Base-by-base conservation (phyloP, 805 yeast species). In the Cephaloascus fragrans region DNA sequence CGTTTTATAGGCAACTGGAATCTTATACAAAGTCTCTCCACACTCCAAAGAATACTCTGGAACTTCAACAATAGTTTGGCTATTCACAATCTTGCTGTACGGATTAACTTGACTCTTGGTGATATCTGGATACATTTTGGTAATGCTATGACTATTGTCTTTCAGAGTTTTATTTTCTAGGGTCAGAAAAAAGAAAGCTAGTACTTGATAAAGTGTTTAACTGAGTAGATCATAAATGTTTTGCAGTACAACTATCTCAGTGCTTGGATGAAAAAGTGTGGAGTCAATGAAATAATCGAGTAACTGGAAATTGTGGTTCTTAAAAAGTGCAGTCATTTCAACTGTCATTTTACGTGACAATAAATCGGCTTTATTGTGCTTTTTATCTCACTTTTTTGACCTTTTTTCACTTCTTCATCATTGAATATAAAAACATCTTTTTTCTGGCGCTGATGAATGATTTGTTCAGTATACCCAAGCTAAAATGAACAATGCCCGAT, bases 1-100 rank as follows among this genome's bases (percentile, higher is more conserved):
- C 0, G 95, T 83, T 57, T 90, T 90, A 64, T 84, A 93, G 2
- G 97, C 98, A 18, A 93, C 84, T 0, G 96, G 97, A 34, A 89
- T 86, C 19, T 85, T 67, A 35, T 52, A 56, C 10, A 90, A 61
- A 0, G 67, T 59, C 43, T 85, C 88, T 3, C 96, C 96, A 39
- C 93, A 82, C 53, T 93, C 98, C 18, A 93, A 67, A 26, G 67
- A 67, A 49, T 78, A 75, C 43, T 72, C 68, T 0, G 96, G 96
- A 4, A 93, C 67, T 42, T 83, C 80, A 10, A 83, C 85, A 15
- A 86, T 77, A 23, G 76, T 73, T 60, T 93, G 98, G 35, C 78
- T 82, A 18, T 74, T 67, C 9, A 93, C 95, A 39, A 89, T 62
- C 16, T 66, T 66, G 2, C 81, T 70, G 48, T 75, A 86, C 15